Conservation (phyloP, 352 stramenopile genomes). For the Pythium sp. region DNA sequence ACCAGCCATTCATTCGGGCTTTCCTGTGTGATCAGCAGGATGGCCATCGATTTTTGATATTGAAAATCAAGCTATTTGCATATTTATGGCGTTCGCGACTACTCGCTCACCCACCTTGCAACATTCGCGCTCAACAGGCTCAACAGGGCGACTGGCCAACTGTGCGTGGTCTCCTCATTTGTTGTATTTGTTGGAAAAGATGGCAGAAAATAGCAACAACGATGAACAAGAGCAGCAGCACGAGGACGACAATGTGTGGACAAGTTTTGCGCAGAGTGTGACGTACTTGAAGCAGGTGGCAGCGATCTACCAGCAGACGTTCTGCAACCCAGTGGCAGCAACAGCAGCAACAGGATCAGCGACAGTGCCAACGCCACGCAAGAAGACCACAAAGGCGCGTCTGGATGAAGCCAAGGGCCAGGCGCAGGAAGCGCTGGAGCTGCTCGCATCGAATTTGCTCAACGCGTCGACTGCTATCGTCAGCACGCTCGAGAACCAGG, state of each 20-base stretch:
- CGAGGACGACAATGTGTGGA: slow-evolving; percentile 30
- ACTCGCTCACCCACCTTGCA: not conserved
- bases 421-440: slow-evolving; percentile 46
- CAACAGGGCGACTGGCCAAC: not conserved
- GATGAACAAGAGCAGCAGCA: slow-evolving; percentile 9
- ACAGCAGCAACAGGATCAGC: not conserved
- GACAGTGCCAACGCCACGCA: not conserved
- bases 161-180: not conserved
- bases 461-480: slow-evolving; percentile 42
- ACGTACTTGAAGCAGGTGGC: slow-evolving; percentile 47
- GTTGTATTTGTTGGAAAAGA: slow-evolving; percentile 1
- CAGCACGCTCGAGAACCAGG: slow-evolving; percentile 37
- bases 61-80: not conserved
- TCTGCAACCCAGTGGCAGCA: slow-evolving; percentile 6
- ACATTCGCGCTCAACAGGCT: not conserved
- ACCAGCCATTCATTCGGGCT: not conserved
- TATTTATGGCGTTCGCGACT: not conserved
- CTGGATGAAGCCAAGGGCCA: slow-evolving; percentile 46
- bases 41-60: not conserved
- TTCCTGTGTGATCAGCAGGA: not conserved
- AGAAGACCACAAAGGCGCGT: slow-evolving; percentile 33
- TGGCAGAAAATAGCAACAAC: slow-evolving; percentile 1
- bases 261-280: slow-evolving; percentile 52
- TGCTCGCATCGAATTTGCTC: slow-evolving; percentile 59
- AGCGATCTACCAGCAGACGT: slow-evolving; percentile 51